Base-by-base conservation (phyloP, 805 yeast species). In the Blastobotrys peoriensis region DNA sequence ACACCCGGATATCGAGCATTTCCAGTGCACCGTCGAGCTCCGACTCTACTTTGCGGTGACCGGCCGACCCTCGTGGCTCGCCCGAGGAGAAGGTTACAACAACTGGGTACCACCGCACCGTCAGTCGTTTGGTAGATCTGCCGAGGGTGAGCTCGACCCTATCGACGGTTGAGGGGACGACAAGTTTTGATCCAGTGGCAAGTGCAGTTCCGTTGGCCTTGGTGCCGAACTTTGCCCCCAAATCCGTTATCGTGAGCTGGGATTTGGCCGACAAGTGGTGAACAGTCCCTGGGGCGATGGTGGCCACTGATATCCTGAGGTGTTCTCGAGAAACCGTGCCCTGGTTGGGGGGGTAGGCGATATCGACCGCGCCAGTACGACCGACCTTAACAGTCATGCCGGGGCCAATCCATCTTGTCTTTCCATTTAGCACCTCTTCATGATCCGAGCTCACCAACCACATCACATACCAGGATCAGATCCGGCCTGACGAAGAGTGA, bases 1-100 rank as follows among this genome's bases (percentile, higher is more conserved):
- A 41, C 33, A 59, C 54, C 25, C 56, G 58, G 10, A 66, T 51
- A 15, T 64, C 70, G 33, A 61, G 15, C 1, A 50, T 53, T 33
- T 52, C 51, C 28, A 65, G 46, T 3, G 42, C 27, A 5, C 40
- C 36, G 6, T 44, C 28, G 0, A 54, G 49, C 8, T 43, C 41
- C 6, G 47, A 16, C 34, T 45, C 52, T 34, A 54, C 41, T 0
- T 46, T 38, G 21, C 54, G 36, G 46, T 51, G 47, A 22, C 46
- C 47, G 17, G 36, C 17, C 17, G 45, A 49, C 13, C 30, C 30
- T 25, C 30, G 8, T 10, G 46, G 35, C 33, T 45, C 48, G 13
- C 59, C 54, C 37, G 55, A 50, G 5, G 59, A 51, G 22, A 45
- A 54, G 2, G 64, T 51, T 8, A 63, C 41, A 5, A 53, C 53